These are phyloP conservation scores for Candida buenavistaensis DNA, from an alignment of 1,139 yeast species.

Conservation along the genomic window DNA sequence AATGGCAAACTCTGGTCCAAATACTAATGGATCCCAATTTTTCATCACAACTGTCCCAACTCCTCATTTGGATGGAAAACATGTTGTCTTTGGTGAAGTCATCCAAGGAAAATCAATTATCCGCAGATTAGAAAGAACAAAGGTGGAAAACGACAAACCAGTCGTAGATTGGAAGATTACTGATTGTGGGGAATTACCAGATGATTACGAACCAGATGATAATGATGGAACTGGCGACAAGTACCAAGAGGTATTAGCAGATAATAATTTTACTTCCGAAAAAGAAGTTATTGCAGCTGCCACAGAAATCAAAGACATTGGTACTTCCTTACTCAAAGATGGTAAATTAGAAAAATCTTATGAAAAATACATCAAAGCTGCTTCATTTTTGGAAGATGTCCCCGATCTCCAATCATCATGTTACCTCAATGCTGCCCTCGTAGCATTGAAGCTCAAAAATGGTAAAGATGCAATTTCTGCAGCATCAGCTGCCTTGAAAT, in stretches of 20 bases:
- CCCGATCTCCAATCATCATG: no score
- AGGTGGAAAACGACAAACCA: conserved; percentile 67
- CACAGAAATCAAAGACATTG: conserved; percentile 69
- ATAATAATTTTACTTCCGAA: no score
- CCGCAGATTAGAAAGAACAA: conserved; percentile 71
- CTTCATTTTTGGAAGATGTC: conserved; percentile 66
- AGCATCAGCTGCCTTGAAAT: conserved; percentile 66
- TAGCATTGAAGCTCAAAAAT: conserved; percentile 64
- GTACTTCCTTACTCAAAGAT: conserved; percentile 70
- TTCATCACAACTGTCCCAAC: conserved; percentile 86
- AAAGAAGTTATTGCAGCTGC: conserved; percentile 74
- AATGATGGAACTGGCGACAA: conserved; percentile 87
- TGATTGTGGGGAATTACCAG: conserved; percentile 78
- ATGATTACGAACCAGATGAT: conserved; percentile 49
- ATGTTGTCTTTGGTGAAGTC: conserved; percentile 93
- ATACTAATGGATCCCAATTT: conserved; percentile 94
- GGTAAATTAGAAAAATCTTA: conserved; percentile 58
- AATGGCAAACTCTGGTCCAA: conserved; percentile 96
- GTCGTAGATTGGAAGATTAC: conserved; percentile 61
- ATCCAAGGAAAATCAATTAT: conserved; percentile 80
- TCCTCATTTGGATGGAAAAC: conserved; percentile 89
- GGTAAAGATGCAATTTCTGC: conserved; percentile 58
- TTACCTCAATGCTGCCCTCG: conserved; percentile 72
- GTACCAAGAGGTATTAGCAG: conserved; percentile 75
- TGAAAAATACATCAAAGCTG: conserved; percentile 71